Conservation (phyloP, 83 land plant species). For the Picea mariana region DNA sequence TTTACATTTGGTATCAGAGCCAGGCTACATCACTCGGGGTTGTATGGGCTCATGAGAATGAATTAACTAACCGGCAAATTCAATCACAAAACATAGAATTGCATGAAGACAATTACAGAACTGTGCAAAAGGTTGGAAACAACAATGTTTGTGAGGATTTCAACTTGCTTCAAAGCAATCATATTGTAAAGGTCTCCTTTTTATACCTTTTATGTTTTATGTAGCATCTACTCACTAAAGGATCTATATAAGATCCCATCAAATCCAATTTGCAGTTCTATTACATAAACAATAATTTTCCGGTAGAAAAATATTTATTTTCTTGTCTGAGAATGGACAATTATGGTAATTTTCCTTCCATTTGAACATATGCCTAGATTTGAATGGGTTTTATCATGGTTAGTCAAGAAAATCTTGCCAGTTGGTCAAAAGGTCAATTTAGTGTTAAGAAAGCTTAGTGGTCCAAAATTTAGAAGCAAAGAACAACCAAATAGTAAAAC, state of each 20-base stretch:
- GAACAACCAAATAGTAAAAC: neutral
- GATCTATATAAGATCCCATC: neutral
- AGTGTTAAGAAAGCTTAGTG: no score
- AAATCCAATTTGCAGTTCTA: neutral
- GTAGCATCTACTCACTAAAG: no score
- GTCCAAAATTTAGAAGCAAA: no score
- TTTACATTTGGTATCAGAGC: no score
- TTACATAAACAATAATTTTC: neutral
- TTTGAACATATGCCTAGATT: neutral
- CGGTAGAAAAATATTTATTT: neutral
- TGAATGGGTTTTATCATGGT: no score
- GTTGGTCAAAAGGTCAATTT: no score
- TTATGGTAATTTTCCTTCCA: neutral
- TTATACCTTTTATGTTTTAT: neutral
- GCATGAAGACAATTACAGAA: slow-evolving; percentile 10
- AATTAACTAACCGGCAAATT: no score
- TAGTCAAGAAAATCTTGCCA: no score
- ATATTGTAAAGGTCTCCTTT: slow-evolving; percentile 31
- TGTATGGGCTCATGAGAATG: no score
- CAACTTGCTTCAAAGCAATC: slow-evolving; percentile 27
- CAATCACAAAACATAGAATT: neutral
- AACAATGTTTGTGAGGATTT: slow-evolving; percentile 32
- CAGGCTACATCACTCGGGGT: no score
- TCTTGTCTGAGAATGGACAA: neutral
- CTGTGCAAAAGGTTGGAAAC: slow-evolving; percentile 6